A percentile compares a stretch with the other conserved stretches of the same genome.
Conservation (phyloP, 306 rosid genomes). For the Cercis canadensis region DNA sequence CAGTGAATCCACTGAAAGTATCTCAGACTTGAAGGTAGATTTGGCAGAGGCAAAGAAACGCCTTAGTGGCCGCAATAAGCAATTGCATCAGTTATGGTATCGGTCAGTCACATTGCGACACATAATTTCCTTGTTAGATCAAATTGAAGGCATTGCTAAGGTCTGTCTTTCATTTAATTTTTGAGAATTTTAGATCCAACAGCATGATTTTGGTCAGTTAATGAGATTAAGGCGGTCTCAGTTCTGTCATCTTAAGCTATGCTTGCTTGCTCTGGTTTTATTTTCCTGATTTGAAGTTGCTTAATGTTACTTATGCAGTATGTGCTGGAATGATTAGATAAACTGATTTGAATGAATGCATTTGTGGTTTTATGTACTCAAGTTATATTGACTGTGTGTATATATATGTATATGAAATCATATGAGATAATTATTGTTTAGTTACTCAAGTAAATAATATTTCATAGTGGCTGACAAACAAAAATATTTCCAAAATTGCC, state of each 20-base stretch:
- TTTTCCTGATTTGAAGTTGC: conserved; percentile 33
- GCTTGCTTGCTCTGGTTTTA: conserved; percentile 33
- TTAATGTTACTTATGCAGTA: conserved; percentile 29
- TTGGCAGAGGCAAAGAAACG: conserved; percentile 85
- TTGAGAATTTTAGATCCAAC: conserved; percentile 38
- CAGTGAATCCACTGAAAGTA: conserved; percentile 89
- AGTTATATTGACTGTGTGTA: background rate
- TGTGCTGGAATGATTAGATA: conserved; percentile 29
- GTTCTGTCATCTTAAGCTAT: conserved; percentile 21
- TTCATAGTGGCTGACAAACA: too few relatives aligned
- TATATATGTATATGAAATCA: too few relatives aligned
- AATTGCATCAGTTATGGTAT: conserved; percentile 98
- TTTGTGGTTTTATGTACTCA: conserved; percentile 14
- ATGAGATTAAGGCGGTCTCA: conserved; percentile 23
- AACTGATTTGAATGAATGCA: conserved; percentile 18
- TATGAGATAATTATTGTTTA: too few relatives aligned
- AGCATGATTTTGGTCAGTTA: conserved; percentile 32
- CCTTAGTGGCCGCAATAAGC: conserved; percentile 94
- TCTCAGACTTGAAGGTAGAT: conserved; percentile 82
- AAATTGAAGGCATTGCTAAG: conserved; percentile 98
- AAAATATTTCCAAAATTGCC: too few relatives aligned
- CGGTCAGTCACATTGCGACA: conserved; percentile 97
- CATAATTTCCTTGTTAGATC: conserved; percentile 96
- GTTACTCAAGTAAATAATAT: too few relatives aligned
- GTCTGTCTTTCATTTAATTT: conserved; percentile 49